Conservation (phyloP, 257 asterid genomes). For the Rauvolfia tetraphylla region DNA sequence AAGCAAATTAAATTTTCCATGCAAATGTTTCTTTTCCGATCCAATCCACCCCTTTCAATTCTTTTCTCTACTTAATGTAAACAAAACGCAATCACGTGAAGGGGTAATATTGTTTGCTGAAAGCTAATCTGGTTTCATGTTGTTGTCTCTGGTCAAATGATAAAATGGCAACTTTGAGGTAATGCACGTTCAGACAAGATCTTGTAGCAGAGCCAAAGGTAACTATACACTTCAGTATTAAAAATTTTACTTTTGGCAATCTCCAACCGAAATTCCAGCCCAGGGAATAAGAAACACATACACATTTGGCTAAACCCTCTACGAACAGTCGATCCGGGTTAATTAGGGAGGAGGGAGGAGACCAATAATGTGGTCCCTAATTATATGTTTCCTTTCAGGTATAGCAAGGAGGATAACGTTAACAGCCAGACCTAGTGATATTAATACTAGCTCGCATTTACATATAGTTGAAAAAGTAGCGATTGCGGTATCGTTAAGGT, state of each 20-base stretch:
- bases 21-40: slow-evolving; percentile 15
- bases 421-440: neutral
- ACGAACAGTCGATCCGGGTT: slow-evolving; percentile 2
- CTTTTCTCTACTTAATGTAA: slow-evolving; percentile 8
- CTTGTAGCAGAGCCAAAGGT: slow-evolving; percentile 27
- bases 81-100: slow-evolving; percentile 25
- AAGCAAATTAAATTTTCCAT: slow-evolving; percentile 14
- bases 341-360: slow-evolving; percentile 32
- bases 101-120: slow-evolving; percentile 12
- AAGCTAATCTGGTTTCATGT: slow-evolving; percentile 18
- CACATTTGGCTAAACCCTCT: slow-evolving; percentile 18
- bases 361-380: slow-evolving; percentile 78
- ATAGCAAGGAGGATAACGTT: slow-evolving; percentile 26
- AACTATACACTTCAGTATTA: neutral
- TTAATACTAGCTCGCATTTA: slow-evolving; percentile 16
- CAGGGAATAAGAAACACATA: slow-evolving; percentile 22
- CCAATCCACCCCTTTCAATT: neutral
- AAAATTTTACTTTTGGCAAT: slow-evolving; percentile 1
- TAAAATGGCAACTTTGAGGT: slow-evolving; percentile 13
- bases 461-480: slow-evolving; percentile 12
- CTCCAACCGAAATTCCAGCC: slow-evolving; percentile 26
- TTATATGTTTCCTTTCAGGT: slow-evolving; percentile 46
- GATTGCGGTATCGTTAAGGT: slow-evolving; percentile 40
- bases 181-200: slow-evolving; percentile 46
- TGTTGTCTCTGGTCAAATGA: slow-evolving; percentile 11